phyloP scores from a whole-genome alignment of 2,329 filamentous ascomycete species.

The Aureobasidium zeae region DNA sequence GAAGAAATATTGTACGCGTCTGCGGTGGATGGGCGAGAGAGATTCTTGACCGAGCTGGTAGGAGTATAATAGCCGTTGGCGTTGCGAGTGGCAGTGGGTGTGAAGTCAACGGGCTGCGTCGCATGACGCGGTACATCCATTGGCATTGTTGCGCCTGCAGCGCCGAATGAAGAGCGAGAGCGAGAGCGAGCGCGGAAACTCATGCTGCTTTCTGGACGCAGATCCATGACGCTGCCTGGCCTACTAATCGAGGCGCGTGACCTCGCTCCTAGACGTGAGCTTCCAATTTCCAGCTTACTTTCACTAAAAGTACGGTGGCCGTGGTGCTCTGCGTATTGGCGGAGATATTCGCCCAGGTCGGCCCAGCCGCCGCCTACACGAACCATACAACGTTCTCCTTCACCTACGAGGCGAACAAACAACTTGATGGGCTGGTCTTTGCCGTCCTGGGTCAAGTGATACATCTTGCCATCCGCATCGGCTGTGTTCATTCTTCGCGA shows the following conservation, averaged over 20 bases:
- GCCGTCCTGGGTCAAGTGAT: conserved; percentile 77
- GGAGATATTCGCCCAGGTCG: conserved; percentile 86
- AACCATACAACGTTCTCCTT: conserved; percentile 94
- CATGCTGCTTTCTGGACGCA: conserved; percentile 16
- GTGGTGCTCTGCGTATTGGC: conserved; percentile 88
- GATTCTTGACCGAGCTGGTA: conserved; percentile 3
- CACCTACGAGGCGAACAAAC: conserved; percentile 85
- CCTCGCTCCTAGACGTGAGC: neutral
- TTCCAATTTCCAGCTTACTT: conserved; percentile 40
- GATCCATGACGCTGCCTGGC: conserved; percentile 11
- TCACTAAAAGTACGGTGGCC: conserved; percentile 58
- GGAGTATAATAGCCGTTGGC: conserved; percentile 1
- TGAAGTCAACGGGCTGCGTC: conserved; percentile 1
- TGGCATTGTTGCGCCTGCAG: neutral
- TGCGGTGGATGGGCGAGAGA: conserved; percentile 17
- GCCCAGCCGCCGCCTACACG: conserved; percentile 98
- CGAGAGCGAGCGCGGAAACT: conserved; percentile 12
- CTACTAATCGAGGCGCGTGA: conserved; percentile 10
- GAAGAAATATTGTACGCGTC: conserved; percentile 21
- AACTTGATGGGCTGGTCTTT: conserved; percentile 87
- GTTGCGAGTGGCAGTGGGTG: neutral
- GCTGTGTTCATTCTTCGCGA: neutral
- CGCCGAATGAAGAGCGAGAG: conserved; percentile 7
- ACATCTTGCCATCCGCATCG: conserved; percentile 68
- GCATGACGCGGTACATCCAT: neutral